A percentile compares a stretch with the other conserved stretches of the same genome.
phyloP scores from a whole-genome alignment of 768 basidiomycete species.

The Cystofilobasidium capitatum region DNA sequence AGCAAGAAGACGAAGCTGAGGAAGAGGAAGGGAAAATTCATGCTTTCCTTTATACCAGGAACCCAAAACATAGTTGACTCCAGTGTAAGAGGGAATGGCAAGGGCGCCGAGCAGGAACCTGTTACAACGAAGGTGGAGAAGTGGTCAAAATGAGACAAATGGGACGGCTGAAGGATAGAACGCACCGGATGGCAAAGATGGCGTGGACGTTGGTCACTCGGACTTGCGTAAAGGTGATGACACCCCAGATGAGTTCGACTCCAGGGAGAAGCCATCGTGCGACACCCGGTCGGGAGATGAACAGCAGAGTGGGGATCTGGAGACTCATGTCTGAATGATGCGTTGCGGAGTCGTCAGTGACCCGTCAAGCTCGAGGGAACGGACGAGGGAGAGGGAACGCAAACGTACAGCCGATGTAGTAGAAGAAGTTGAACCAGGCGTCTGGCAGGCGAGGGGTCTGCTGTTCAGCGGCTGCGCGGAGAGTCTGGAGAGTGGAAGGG shows the following conservation, averaged over 20 bases:
- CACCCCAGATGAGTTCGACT: slow-evolving; percentile 20
- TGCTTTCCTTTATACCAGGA: neutral
- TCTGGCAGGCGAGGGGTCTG: too few relatives aligned
- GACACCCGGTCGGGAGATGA: slow-evolving; percentile 8
- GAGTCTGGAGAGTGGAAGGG: neutral
- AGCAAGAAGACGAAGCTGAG: neutral
- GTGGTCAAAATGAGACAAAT: too few relatives aligned
- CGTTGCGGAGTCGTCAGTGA: too few relatives aligned
- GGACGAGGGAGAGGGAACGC: neutral
- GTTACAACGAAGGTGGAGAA: neutral
- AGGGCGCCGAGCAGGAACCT: slow-evolving; percentile 20
- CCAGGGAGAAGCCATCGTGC: slow-evolving; percentile 20
- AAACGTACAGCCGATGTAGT: slow-evolving; percentile 21
- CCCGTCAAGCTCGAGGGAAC: neutral
- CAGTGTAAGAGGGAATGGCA: slow-evolving; percentile 23
- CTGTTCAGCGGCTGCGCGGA: too few relatives aligned
- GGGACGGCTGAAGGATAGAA: neutral
- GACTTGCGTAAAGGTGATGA: slow-evolving; percentile 8
- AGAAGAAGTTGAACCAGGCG: slow-evolving; percentile 16
- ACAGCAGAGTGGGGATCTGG: slow-evolving; percentile 18
- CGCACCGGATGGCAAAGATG: neutral
- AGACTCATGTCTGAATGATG: slow-evolving; percentile 18
- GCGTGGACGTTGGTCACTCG: neutral
- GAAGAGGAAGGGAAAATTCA: neutral
- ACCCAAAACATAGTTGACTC: slow-evolving; percentile 21